Evolutionary conservation across 176 grass and related monocot genomes (phyloP), one percentile per base, ranked within the genome.

Genomic region (Dendrocalamus sinicus): DNA sequence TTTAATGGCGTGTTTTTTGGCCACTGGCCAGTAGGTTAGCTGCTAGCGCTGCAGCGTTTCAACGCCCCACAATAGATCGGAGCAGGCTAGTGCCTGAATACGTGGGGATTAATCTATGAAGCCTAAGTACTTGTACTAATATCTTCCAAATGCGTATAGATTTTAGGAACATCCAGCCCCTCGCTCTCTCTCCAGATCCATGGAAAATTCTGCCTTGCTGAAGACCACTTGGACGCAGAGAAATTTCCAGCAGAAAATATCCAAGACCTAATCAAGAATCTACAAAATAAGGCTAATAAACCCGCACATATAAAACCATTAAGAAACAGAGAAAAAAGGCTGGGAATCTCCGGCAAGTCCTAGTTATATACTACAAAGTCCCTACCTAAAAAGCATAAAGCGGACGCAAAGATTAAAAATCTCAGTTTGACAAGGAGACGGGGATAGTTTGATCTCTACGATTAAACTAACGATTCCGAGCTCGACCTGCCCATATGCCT

Each of bases 401-500:
- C 14, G 14, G 37, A 39, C 45, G 45, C 20, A 32, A 7, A 80
- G 35, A 88, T 71, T 53, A 88, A 76, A 88, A 26, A 88, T 32
- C 53, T 24, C 45, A 77, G 85, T 88, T 67, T 76, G 77, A 80
- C 76, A 80, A 47, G 80, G 44, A 68, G 89, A 84, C 69, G 71
- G 64, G 55, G 81, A 87, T 37, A 54, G 76, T 70, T 88, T 62
- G 24, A 44, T 75, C 17, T 2, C 14, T 43, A 5, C 5, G 44
- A 60, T 40, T 90, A 90, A 85, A 46, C 3, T 53, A 86, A 46
- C 19, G 71, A 24, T 46, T 24, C 47, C 24, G 60, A 87, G 53
- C 70, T 73, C 70, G 68, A 80, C 40, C 47, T 86, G 84, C 75
- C 68, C 87, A 87, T 89, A 84, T 87, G 84, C 62, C 50, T 86